Base-by-base conservation (phyloP, 163 green algal genomes). In the Chlamydomonas reinhardtii region DNA sequence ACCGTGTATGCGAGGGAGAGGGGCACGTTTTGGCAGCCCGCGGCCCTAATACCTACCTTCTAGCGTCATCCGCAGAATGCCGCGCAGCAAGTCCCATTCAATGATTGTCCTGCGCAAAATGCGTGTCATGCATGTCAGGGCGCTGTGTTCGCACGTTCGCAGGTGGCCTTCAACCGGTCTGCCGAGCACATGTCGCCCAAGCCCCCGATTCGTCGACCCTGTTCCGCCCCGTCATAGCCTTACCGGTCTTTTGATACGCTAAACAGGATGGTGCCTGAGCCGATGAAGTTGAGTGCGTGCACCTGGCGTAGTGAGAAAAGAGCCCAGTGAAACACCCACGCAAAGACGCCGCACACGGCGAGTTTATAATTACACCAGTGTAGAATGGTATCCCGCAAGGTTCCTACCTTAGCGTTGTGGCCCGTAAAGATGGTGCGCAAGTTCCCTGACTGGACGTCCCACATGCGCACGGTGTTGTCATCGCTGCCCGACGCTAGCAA, bases 231-330 rank as follows among this genome's bases (percentile, higher is more conserved):
- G n/a, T n/a, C n/a, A n/a, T n/a, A n/a, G n/a, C 2, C 62, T 66
- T 22, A 81, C 70, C 79, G 82, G 64, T 85, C 82, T 56, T 92
- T 92, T 20, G 82, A 90, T 19, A 83, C 83, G 65, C 82, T 90
- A 82, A 92, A 92, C 6, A 92, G 66, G n/a, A 92, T 92, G 39
- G 89, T 92, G n/a, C 89, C 89, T 12, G 71, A 87, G 29, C 89
- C 89, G 72, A 92, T 92, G 86, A 87, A 91, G 39, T 81, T 73
- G 24, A 89, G 83, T 0, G 70, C 66, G 65, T 89, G 83, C n/a
- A 89, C 66, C 61, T 66, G 17, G 24, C 11, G 24, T 4, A 66
- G 25, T 66, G 24, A 16, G 25, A 48, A 48, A 48, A 48, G 39
- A 48, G 39, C 8, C 39, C 39, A 8, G 39, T n/a, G 61, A 66